phyloP scores from a whole-genome alignment of 352 stramenopile genomes.

The Phytophthora sansomeana region DNA sequence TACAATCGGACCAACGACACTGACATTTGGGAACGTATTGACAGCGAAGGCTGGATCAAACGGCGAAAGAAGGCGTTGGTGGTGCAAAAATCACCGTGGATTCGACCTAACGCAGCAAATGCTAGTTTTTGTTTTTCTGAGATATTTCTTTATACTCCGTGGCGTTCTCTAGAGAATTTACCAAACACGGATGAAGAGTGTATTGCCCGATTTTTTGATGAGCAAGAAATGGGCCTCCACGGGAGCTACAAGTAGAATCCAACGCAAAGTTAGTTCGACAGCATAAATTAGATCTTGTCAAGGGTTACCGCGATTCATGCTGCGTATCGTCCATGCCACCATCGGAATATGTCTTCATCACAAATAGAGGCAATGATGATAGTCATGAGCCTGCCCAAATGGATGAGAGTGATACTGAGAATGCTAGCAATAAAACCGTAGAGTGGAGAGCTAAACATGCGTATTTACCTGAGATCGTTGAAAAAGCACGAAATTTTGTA shows the following conservation, averaged over 20 bases:
- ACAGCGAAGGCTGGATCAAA: constrained; percentile 10
- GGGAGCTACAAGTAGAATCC: constrained; percentile 7
- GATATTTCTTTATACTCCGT: constrained; percentile 7
- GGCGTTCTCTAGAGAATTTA: constrained; percentile 1
- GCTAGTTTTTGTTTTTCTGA: constrained; percentile 15
- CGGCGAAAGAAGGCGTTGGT: not conserved
- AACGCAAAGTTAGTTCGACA: constrained; percentile 11
- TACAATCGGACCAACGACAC: too few species aligned
- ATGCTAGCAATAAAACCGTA: too few species aligned
- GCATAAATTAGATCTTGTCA: constrained; percentile 12
- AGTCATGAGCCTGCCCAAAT: not conserved
- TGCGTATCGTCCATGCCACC: not conserved
- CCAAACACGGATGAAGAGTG: constrained; percentile 6
- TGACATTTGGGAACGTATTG: constrained; percentile 2
- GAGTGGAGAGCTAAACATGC: constrained; percentile 6
- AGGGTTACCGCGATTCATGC: not conserved
- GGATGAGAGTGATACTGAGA: not conserved
- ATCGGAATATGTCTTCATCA: constrained; percentile 16
- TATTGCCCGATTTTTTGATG: constrained; percentile 6
- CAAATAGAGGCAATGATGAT: constrained; percentile 5
- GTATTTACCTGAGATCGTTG: not conserved
- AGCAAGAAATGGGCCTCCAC: not conserved
- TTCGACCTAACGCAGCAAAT: too few species aligned
- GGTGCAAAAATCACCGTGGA: constrained; percentile 7
- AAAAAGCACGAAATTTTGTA: constrained; percentile 10